Evolutionary conservation across 305 asterid genomes (phyloP).

Genomic region (Withania somnifera): DNA sequence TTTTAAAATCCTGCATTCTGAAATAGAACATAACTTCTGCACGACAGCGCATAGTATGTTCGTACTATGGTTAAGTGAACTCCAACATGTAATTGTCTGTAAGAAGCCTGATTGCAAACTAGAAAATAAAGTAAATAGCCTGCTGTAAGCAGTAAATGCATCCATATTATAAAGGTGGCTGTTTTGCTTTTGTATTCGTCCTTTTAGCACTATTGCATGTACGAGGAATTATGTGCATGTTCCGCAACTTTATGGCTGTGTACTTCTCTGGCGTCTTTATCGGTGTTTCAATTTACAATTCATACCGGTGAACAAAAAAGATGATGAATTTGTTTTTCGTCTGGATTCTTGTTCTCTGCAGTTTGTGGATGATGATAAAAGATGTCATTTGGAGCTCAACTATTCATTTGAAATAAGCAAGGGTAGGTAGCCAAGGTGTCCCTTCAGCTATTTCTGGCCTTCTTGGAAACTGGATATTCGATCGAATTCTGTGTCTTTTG

Average conservation of each 20-base stretch:
- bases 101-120: not conserved
- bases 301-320: not conserved
- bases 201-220: not conserved
- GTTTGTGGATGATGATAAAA: conserved; percentile 65
- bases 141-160: not conserved
- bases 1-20: not conserved
- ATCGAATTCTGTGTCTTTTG: not conserved
- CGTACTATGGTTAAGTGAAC: not conserved
- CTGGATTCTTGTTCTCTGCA: conserved; percentile 21
- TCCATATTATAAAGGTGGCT: not conserved
- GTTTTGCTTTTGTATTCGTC: not conserved
- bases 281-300: not conserved
- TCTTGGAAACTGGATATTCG: not conserved
- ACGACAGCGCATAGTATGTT: not conserved
- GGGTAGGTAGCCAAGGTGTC: conserved; percentile 18
- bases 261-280: not conserved
- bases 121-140: not conserved
- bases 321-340: conserved; percentile 1
- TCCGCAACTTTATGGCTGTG: not conserved
- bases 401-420: conserved; percentile 58
- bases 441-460: not conserved
- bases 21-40: not conserved
- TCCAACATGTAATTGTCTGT: not conserved
- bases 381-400: conserved; percentile 53
- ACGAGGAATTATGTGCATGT: not conserved